Conservation (phyloP, 2,329 filamentous ascomycete species). For the Phialophora expanda region DNA sequence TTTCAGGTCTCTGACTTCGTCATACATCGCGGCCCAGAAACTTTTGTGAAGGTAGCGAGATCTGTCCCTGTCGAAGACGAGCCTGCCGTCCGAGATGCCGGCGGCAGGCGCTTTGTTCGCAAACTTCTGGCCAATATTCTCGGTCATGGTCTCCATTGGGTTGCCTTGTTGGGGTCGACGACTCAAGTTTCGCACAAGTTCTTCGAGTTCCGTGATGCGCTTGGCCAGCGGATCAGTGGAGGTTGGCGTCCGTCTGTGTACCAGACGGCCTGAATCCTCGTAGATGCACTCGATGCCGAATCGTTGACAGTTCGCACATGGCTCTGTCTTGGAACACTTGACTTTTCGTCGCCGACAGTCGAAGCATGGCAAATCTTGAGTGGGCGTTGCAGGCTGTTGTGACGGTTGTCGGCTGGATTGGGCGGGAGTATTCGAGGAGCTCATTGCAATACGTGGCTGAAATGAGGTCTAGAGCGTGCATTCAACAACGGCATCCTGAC, state of each 20-base stretch:
- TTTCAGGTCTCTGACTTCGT: conserved; percentile 25
- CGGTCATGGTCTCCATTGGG: conserved; percentile 20
- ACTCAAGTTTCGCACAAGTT: conserved; percentile 18
- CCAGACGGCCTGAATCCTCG: conserved; percentile 13
- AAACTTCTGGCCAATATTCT: conserved; percentile 13
- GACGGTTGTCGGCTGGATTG: conserved; percentile 3
- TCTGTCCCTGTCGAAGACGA: conserved; percentile 21
- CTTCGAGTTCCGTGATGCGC: conserved; percentile 20
- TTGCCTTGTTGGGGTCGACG: conserved; percentile 16
- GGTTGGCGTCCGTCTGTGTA: conserved; percentile 9
- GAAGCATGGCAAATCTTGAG: conserved; percentile 18
- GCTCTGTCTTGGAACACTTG: conserved; percentile 24
- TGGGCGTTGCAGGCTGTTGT: not conserved
- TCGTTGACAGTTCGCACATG: conserved; percentile 18
- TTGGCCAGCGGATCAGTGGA: conserved; percentile 10
- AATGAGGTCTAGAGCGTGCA: not conserved
- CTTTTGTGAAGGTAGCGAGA: conserved; percentile 23
- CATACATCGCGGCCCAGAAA: conserved; percentile 25
- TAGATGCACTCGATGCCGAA: conserved; percentile 18
- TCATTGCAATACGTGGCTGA: not conserved
- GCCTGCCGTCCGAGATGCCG: conserved; percentile 8
- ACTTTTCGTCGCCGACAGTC: conserved; percentile 20
- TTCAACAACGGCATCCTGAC: not conserved
- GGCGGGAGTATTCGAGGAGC: not conserved
- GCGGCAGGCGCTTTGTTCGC: not conserved